Conservation (phyloP, 78 protist genomes). For the Diacronema lutheri region DNA sequence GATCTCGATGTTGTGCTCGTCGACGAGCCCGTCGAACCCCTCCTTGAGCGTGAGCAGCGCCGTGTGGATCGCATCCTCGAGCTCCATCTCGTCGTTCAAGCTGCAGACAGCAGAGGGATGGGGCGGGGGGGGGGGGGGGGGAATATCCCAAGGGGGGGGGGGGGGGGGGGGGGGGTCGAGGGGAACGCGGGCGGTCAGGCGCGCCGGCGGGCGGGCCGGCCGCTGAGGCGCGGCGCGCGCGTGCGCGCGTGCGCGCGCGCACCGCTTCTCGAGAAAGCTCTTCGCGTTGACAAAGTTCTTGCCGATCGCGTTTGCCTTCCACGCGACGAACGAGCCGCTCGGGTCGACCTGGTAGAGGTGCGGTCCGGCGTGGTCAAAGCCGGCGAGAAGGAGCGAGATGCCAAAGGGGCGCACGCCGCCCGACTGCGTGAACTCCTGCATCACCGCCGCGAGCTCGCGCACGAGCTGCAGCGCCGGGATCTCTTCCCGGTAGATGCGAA, state of each 20-base stretch:
- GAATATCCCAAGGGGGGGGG: neutral
- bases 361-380: slow-evolving; percentile 54
- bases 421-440: slow-evolving; percentile 99
- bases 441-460: slow-evolving; percentile 91
- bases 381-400: slow-evolving; percentile 91
- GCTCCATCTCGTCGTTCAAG: slow-evolving; percentile 86
- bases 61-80: slow-evolving; percentile 97
- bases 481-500: slow-evolving; percentile 69
- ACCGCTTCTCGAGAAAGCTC: slow-evolving; percentile 96
- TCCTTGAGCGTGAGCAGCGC: slow-evolving; percentile 95
- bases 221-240: neutral
- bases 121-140: neutral
- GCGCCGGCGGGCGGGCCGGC: too few relatives aligned
- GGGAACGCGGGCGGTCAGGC: neutral
- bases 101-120: slow-evolving; percentile 32
- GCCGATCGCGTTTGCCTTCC: slow-evolving; percentile 99
- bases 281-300: slow-evolving; percentile 85
- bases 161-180: neutral
- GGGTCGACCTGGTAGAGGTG: slow-evolving; percentile 72
- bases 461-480: slow-evolving; percentile 85
- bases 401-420: slow-evolving; percentile 98
- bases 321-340: slow-evolving; percentile 95
- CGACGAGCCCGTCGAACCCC: slow-evolving; percentile 81
- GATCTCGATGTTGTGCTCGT: slow-evolving; percentile 89
- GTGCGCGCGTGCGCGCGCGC: neutral